Evolutionary conservation across 129 eudicot genomes (phyloP), one percentile per base, ranked within the genome.

Genomic region (Ambrosia artemisiifolia): DNA sequence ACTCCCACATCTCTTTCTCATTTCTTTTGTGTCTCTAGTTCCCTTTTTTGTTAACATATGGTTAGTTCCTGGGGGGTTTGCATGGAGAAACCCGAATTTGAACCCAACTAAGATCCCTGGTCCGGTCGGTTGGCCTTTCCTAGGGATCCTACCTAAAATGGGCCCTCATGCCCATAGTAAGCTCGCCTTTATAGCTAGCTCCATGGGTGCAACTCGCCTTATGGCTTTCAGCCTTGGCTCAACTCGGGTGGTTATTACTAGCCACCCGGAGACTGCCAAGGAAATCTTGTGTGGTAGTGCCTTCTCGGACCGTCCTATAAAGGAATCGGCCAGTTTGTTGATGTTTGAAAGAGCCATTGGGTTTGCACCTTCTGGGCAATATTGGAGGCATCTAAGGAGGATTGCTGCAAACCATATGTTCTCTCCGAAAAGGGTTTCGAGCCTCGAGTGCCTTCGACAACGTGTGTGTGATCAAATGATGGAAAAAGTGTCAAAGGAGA

Each of bases 281-380:
- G 91, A 91, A 64, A 86, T 91, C 28, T 70, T 91, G 24, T 78
- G 78, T 36, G 86, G 93, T 7, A 76, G 76, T 28, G 78, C 88
- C 0, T 91, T 91, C 56, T 76, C 96, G 7, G 83, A 88, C 81
- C 97, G 97, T 17, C 97, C 97, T 13, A 59, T 86, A 13, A 91
- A 84, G 59, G 88, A 87, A 68, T 88, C 97, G 0, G 90, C 97
- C 0, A 86, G 83, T 17, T 49, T 79, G 16, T 74, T 91, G 63
- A 86, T 88, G 97, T 91, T 91, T 47, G 88, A 88, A 16, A 83
- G 97, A 35, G 96, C 97, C 81, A 88, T 91, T 75, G 97, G 97
- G 14, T 91, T 91, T 8, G 92, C 97, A 4, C 96, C 96, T 10
- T 76, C 80, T 2, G 92, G 93, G 17, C 34, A 67, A 7, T 86